A percentile compares a stretch with the other conserved stretches of the same genome.
Conservation (phyloP, 371 early-diverging fungal species). For the Conidiobolus incongruus region DNA sequence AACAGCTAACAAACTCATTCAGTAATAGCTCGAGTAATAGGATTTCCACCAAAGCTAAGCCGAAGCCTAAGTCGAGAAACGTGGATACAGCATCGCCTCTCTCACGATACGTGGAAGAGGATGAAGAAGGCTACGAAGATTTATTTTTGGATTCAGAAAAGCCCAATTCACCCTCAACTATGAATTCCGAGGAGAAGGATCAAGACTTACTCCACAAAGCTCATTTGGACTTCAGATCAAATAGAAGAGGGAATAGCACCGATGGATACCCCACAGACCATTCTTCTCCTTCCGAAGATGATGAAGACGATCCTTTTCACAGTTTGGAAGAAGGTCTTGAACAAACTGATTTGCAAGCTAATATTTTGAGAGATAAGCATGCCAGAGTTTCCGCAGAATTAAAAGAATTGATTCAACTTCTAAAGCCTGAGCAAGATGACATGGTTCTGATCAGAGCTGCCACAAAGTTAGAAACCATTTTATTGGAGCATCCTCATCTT, state of each 20-base stretch:
- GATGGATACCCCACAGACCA: not conserved
- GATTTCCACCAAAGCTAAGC: not conserved
- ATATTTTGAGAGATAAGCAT: conserved; percentile 16
- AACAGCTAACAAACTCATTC: too few species aligned
- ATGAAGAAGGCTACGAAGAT: conserved; percentile 8
- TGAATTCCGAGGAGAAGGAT: conserved; percentile 12
- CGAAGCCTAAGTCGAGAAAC: conserved; percentile 1
- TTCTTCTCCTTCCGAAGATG: too few species aligned
- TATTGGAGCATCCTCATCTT: conserved; percentile 17
- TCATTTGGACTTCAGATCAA: not conserved
- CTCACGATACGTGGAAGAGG: conserved; percentile 3
- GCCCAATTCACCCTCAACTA: conserved; percentile 12
- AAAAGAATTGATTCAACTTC: conserved; percentile 11
- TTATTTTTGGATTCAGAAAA: conserved; percentile 9
- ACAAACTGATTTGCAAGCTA: conserved; percentile 17
- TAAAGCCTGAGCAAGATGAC: conserved; percentile 10
- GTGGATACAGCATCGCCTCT: conserved; percentile 1
- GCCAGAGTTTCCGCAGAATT: conserved; percentile 11
- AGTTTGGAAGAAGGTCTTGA: conserved; percentile 18
- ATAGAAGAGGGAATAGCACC: not conserved
- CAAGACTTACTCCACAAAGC: conserved; percentile 10
- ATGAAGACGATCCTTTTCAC: conserved; percentile 23
- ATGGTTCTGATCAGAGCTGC: conserved; percentile 10
- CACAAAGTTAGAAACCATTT: conserved; percentile 11
- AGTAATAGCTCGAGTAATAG: too few species aligned